Evolutionary conservation across 192 early-diverging fungal species (phyloP).

Genomic region (Chytriomyces sp.): DNA sequence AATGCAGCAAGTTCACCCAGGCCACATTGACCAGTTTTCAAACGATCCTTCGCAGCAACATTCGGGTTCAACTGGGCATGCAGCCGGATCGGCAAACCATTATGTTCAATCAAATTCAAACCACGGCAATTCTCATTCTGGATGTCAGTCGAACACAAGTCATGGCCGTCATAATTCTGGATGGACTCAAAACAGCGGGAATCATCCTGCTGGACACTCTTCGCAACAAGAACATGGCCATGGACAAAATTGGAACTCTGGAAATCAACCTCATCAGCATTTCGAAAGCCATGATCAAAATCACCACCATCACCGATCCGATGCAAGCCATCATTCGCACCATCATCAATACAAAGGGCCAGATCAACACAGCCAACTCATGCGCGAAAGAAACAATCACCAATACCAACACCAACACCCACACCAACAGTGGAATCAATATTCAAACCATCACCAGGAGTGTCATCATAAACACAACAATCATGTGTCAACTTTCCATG

Average conservation of each 20-base stretch:
- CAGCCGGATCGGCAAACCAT: background rate
- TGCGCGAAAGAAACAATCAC: background rate
- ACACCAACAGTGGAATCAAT: slow-evolving; percentile 1
- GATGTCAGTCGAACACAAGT: background rate
- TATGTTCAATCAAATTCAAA: background rate
- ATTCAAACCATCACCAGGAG: background rate
- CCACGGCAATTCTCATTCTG: background rate
- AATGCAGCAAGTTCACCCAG: too few relatives aligned
- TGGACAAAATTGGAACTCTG: too few relatives aligned
- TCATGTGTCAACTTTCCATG: slow-evolving; percentile 26
- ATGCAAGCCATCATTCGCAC: background rate
- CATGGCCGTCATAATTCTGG: too few relatives aligned
- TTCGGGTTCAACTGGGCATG: background rate
- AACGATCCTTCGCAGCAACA: background rate
- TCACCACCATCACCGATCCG: background rate
- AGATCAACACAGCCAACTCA: background rate
- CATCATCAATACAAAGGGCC: background rate
- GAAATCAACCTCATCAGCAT: background rate
- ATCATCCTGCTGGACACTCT: background rate
- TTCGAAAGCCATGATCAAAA: background rate
- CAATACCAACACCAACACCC: background rate
- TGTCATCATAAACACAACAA: background rate
- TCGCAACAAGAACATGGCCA: background rate
- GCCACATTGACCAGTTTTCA: too few relatives aligned
- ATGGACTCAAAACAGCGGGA: background rate